Conservation (phyloP, 495 filamentous ascomycete species). For the Niebla homalea region DNA sequence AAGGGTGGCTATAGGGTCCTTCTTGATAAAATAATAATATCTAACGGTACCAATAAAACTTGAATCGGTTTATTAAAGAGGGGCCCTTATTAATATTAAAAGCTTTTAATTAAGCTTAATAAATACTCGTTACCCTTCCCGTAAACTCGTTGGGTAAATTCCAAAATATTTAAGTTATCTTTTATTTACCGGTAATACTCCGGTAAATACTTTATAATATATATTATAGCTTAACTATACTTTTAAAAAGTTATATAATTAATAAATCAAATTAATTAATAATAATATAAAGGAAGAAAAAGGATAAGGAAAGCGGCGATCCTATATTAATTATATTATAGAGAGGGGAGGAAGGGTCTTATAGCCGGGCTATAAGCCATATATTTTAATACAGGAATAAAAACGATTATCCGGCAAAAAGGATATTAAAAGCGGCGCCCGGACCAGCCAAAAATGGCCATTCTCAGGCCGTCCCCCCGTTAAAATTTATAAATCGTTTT, state of each 20-base stretch:
- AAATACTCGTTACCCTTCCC: neutral
- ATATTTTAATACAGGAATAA: too few relatives aligned
- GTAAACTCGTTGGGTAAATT: conserved; percentile 4
- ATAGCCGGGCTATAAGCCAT: too few relatives aligned
- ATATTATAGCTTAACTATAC: conserved; percentile 4
- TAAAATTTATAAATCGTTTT: too few relatives aligned
- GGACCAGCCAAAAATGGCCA: too few relatives aligned
- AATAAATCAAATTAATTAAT: neutral
- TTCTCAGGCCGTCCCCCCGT: too few relatives aligned
- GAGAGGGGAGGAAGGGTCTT: too few relatives aligned
- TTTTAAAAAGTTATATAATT: conserved; percentile 3
- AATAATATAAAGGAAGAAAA: too few relatives aligned
- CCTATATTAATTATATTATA: too few relatives aligned
- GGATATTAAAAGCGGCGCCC: too few relatives aligned
- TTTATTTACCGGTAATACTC: neutral
- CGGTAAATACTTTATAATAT: neutral
- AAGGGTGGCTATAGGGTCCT: conserved; percentile 1
- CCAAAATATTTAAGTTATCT: neutral
- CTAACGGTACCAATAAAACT: conserved; percentile 1
- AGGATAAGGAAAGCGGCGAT: too few relatives aligned
- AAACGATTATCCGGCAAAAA: too few relatives aligned
- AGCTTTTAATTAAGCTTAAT: neutral
- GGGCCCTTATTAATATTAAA: conserved; percentile 1
- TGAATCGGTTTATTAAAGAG: neutral
- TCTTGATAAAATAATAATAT: conserved; percentile 5